Conservation (phyloP, 129 eudicot genomes). For the Ambrosia trifida region DNA sequence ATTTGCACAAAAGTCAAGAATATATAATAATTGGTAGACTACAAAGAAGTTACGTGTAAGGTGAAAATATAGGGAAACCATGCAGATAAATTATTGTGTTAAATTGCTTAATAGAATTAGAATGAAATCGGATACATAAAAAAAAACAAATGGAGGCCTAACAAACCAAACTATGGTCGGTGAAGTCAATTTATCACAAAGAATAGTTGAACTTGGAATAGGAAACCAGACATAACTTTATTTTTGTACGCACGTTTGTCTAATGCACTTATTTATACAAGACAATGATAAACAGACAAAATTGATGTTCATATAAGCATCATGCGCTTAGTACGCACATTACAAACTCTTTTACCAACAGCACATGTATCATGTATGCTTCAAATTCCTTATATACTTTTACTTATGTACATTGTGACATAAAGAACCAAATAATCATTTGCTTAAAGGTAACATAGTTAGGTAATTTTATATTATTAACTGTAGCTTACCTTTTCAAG, state of each 20-base stretch:
- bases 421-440: not conserved
- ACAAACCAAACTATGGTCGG: too few species aligned
- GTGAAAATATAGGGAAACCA: too few species aligned
- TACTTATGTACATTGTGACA: not conserved
- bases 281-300: not conserved
- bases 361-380: slow-evolving; percentile 30
- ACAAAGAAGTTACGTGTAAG: too few species aligned
- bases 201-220: too few species aligned
- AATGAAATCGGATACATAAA: too few species aligned
- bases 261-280: slow-evolving; percentile 14
- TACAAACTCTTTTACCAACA: slow-evolving; percentile 32
- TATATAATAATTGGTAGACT: too few species aligned
- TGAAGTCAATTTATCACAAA: too few species aligned
- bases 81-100: too few species aligned
- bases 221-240: not conserved
- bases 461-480: not conserved
- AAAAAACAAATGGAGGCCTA: too few species aligned
- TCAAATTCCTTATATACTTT: slow-evolving; percentile 9
- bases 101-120: too few species aligned
- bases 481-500: not conserved
- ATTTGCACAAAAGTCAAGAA: too few species aligned
- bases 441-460: not conserved
- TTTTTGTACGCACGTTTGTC: slow-evolving; percentile 26
- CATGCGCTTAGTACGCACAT: slow-evolving; percentile 36
- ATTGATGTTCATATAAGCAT: slow-evolving; percentile 23